These are phyloP conservation scores for Xylaria longipes DNA, from an alignment of 495 filamentous ascomycete species.

Conservation along the genomic window DNA sequence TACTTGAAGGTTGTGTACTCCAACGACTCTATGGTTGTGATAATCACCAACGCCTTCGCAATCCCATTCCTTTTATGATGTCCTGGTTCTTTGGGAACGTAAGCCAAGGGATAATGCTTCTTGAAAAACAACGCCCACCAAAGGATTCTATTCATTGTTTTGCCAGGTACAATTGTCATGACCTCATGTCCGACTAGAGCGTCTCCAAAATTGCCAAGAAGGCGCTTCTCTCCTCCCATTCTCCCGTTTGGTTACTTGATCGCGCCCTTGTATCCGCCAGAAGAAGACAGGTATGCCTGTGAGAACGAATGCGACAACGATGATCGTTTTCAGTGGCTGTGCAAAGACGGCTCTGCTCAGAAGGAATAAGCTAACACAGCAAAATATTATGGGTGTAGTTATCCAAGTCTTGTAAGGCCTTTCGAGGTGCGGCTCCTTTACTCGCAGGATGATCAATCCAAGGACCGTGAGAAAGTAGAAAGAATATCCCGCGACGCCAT, in stretches of 20 bases:
- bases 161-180: conserved; percentile 14
- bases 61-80: conserved; percentile 5
- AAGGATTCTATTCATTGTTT: not conserved
- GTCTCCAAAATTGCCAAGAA: conserved; percentile 57
- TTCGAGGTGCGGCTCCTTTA: conserved; percentile 87
- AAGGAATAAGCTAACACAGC: conserved; percentile 94
- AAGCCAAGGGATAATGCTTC: not conserved
- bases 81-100: not conserved
- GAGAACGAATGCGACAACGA: conserved; percentile 82
- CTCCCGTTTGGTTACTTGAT: conserved; percentile 48
- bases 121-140: not conserved
- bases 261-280: conserved; percentile 74
- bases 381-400: conserved; percentile 94
- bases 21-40: not conserved
- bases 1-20: not conserved
- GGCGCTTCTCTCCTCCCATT: conserved; percentile 28
- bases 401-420: conserved; percentile 96
- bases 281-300: conserved; percentile 87
- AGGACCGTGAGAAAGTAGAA: conserved; percentile 98
- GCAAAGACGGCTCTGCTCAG: conserved; percentile 86
- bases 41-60: conserved; percentile 12
- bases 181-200: conserved; percentile 30
- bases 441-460: conserved; percentile 86
- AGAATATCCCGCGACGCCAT: conserved; percentile 93
- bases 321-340: conserved; percentile 85